Evolutionary conservation across 2,329 filamentous ascomycete genomes (phyloP).

Genomic region (Trichoderma semiorbis): DNA sequence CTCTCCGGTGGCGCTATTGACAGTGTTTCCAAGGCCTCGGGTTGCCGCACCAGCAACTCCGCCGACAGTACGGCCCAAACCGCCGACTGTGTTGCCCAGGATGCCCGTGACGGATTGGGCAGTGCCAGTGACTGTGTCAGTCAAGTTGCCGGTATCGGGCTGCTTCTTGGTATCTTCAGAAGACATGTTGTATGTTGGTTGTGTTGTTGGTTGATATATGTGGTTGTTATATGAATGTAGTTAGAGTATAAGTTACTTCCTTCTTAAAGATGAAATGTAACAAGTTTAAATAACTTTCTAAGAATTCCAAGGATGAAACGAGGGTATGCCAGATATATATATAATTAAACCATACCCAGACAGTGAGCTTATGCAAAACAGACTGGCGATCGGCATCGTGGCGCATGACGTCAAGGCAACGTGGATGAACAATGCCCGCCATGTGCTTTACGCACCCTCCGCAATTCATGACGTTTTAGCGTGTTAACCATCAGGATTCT

Average conservation of each 20-base stretch:
- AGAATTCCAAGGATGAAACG: neutral
- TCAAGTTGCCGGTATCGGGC: slow-evolving; percentile 21
- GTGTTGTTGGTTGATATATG: slow-evolving; percentile 8
- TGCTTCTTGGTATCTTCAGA: slow-evolving; percentile 25
- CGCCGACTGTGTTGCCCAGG: slow-evolving; percentile 40
- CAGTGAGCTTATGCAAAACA: neutral
- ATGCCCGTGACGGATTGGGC: slow-evolving; percentile 40
- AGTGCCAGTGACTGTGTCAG: slow-evolving; percentile 33
- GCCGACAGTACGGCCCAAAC: slow-evolving; percentile 40
- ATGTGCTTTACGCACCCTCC: neutral
- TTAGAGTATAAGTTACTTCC: too few species aligned
- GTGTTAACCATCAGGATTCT: neutral
- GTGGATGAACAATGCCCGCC: neutral
- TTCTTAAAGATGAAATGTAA: neutral
- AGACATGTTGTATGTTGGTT: slow-evolving; percentile 21
- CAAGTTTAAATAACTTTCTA: neutral
- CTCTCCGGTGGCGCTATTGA: slow-evolving; percentile 52
- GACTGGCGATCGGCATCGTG: slow-evolving; percentile 12
- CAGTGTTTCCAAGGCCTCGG: slow-evolving; percentile 55
- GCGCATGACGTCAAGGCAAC: slow-evolving; percentile 18
- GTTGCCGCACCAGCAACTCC: slow-evolving; percentile 48
- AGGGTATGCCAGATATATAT: neutral
- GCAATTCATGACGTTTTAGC: slow-evolving; percentile 13
- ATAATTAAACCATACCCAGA: neutral
- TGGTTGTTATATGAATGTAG: neutral